phyloP scores from a whole-genome alignment of 2,329 filamentous ascomycete genomes.

The Mollisiaceae sp. region DNA sequence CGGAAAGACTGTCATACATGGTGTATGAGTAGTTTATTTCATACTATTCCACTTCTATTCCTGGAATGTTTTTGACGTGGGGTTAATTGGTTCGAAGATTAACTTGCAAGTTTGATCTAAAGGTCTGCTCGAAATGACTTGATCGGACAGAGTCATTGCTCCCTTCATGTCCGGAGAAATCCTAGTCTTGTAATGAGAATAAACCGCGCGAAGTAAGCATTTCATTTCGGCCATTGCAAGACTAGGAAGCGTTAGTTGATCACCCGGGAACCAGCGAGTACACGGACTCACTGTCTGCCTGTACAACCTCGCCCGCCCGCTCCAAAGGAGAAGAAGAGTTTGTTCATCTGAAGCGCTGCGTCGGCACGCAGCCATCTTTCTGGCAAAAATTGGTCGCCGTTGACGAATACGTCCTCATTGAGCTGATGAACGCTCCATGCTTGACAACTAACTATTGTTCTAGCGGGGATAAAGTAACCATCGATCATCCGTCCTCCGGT shows the following conservation, averaged over 20 bases:
- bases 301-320: conserved; percentile 69
- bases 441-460: conserved; percentile 64
- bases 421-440: conserved; percentile 64
- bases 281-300: conserved; percentile 65
- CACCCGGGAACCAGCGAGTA: not conserved
- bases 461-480: conserved; percentile 57
- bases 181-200: conserved; percentile 60
- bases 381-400: conserved; percentile 78
- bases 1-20: too few species aligned
- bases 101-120: conserved; percentile 63
- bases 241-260: conserved; percentile 41
- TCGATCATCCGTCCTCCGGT: conserved; percentile 59
- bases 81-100: conserved; percentile 26
- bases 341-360: conserved; percentile 73
- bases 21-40: too few species aligned
- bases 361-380: conserved; percentile 80
- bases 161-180: conserved; percentile 57
- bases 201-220: conserved; percentile 64
- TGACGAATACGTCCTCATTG: conserved; percentile 71
- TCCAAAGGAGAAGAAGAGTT: conserved; percentile 69
- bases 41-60: too few species aligned
- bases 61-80: not conserved
- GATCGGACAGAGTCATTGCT: conserved; percentile 69
- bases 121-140: conserved; percentile 70
- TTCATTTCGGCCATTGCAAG: conserved; percentile 74